Percentiles rank a stretch among this genome's conserved stretches.
These are phyloP conservation scores for Fusarium robinianum DNA, from an alignment of 2,329 filamentous ascomycete genomes.

Conservation along the genomic window DNA sequence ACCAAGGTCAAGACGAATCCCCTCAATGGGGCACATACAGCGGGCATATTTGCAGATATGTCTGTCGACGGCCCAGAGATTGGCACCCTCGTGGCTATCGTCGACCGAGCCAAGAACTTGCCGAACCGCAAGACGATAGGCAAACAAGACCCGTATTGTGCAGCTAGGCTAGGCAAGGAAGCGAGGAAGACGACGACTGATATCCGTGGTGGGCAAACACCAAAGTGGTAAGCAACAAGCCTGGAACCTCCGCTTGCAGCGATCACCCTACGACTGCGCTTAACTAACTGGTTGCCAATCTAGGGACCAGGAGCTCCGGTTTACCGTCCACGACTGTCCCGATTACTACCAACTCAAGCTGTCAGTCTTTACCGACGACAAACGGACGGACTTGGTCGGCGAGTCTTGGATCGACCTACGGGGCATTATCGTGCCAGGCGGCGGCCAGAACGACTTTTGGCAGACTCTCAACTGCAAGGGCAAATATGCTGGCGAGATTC, in stretches of 20 bases:
- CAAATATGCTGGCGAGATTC: conserved; percentile 94
- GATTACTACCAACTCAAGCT: conserved; percentile 97
- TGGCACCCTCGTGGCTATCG: conserved; percentile 86
- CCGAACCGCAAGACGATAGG: conserved; percentile 97
- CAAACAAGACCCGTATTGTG: conserved; percentile 98
- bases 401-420: conserved; percentile 88
- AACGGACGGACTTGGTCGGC: conserved; percentile 94
- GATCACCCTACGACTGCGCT: conserved; percentile 16
- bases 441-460: conserved; percentile 94
- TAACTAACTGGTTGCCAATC: conserved; percentile 24
- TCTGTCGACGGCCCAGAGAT: conserved; percentile 90
- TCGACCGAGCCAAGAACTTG: conserved; percentile 95
- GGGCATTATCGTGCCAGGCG: conserved; percentile 79
- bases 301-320: conserved; percentile 97
- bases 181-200: conserved; percentile 97
- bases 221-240: conserved; percentile 71
- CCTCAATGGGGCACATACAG: conserved; percentile 73
- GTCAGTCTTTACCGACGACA: conserved; percentile 97
- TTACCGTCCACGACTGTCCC: conserved; percentile 91
- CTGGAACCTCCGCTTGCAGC: neutral
- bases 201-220: conserved; percentile 91
- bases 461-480: conserved; percentile 84
- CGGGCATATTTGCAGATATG: conserved; percentile 94
- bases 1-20: conserved; percentile 58
- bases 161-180: conserved; percentile 90